Evolutionary conservation across 352 stramenopile species (phyloP), one percentile per base, ranked within the genome.

Genomic region (Phytophthora fragariae): DNA sequence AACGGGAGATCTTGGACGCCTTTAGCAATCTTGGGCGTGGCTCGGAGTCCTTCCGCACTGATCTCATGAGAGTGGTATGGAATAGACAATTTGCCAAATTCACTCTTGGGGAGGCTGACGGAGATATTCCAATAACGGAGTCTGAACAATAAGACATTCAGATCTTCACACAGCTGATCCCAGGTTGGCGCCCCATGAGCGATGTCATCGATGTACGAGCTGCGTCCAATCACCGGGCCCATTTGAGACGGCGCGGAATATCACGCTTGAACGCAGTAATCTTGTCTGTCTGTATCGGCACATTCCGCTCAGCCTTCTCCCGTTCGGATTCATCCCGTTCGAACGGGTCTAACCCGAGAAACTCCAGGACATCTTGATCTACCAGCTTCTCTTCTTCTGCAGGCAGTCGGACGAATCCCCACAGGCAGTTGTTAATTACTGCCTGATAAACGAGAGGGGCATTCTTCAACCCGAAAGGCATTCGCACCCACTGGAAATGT

Each of bases 401-500:
- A 27, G 53, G 15, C 1, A 59, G 29, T 46, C 29, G 3, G 0
- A 59, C 55, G 17, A 61, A 61, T 5, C 55, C 55, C 55, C 55
- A 61, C 5, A 61, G 8, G 9, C 55, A 61, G 10, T 35, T 61
- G 27, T 61, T 50, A 15, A 61, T 49, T 7, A 61, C 55, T 0
- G 14, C 15, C 5, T 61, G 55, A 12, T 59, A 61, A 8, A 61
- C 10, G 4, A 47, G 19, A 1, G 33, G 55, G 3, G 55, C 55
- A 8, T 61, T 61, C 35, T 50, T 61, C 4, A 61, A 17, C 5
- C 55, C 55, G 3, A 61, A 61, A 5, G 35, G 55, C 55, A 61
- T 61, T 11, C 55, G 12, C 8, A 61, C 27, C 55, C 55, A 61
- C 55, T 61, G 55, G 11, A 62, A 50, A 21, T 62, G 56, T 62